Conservation (phyloP, 2,329 filamentous ascomycete species). For the Fulvia fulva region DNA sequence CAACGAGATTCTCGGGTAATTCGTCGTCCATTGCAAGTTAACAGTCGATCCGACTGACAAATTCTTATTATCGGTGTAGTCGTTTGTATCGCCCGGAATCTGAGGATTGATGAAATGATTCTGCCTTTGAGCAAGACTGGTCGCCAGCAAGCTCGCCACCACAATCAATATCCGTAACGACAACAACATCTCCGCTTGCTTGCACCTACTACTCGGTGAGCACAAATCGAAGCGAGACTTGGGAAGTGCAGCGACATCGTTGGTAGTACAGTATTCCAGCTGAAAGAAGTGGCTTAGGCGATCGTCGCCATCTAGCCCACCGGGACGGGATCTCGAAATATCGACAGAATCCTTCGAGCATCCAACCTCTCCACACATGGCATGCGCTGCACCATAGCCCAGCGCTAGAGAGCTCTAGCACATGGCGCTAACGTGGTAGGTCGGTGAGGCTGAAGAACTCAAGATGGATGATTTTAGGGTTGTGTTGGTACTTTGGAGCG, state of each 20-base stretch:
- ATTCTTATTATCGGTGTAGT: neutral
- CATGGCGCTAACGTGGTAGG: neutral
- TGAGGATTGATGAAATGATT: neutral
- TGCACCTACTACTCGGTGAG: neutral
- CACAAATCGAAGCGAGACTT: neutral
- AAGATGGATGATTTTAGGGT: neutral
- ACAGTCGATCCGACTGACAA: neutral
- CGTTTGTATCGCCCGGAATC: neutral
- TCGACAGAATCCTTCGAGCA: neutral
- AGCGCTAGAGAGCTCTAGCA: neutral
- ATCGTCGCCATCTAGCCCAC: neutral
- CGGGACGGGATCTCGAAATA: neutral
- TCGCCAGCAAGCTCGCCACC: too few relatives aligned
- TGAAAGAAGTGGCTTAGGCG: neutral
- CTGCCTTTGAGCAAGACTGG: neutral
- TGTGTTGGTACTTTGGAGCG: neutral
- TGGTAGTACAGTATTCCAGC: neutral
- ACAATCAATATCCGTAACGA: neutral
- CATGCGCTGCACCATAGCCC: neutral
- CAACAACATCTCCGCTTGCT: neutral
- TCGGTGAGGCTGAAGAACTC: neutral
- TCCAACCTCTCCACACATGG: neutral
- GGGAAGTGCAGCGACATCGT: neutral
- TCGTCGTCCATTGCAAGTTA: slow-evolving; percentile 1
- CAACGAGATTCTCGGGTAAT: neutral